Percentiles rank a stretch among this genome's conserved stretches.
phyloP scores from a whole-genome alignment of 2,329 filamentous ascomycete genomes.

The Penicillium sp. region DNA sequence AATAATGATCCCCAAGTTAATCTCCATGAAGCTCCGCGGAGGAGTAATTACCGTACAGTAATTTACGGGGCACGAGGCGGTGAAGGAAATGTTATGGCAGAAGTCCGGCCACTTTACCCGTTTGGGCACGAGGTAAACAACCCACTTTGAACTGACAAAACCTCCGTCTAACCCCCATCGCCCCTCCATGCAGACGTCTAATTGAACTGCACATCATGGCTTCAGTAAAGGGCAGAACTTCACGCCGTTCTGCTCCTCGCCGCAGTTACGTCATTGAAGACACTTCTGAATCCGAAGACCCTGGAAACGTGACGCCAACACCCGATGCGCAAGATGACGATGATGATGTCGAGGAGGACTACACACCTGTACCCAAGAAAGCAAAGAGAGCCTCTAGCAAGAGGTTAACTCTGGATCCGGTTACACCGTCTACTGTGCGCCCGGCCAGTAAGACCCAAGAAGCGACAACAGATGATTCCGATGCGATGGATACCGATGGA shows the following conservation, averaged over 20 bases:
- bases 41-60: constrained; percentile 16
- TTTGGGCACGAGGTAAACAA: constrained; percentile 41
- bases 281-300: constrained; percentile 68
- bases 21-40: constrained; percentile 14
- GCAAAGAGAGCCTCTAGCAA: constrained; percentile 56
- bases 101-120: constrained; percentile 31
- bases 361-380: constrained; percentile 66
- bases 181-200: constrained; percentile 25
- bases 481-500: constrained; percentile 56
- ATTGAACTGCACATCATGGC: constrained; percentile 33
- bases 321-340: constrained; percentile 48
- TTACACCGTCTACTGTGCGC: constrained; percentile 42
- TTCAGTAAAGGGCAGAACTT: constrained; percentile 50
- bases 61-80: constrained; percentile 27
- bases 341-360: constrained; percentile 66
- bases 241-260: constrained; percentile 60
- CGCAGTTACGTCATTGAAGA: constrained; percentile 73
- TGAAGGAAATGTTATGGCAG: constrained; percentile 34
- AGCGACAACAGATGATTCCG: constrained; percentile 50
- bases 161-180: constrained; percentile 8
- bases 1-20: constrained; percentile 5
- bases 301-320: constrained; percentile 47
- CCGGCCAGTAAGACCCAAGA: constrained; percentile 39
- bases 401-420: constrained; percentile 49
- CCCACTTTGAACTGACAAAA: constrained; percentile 30